Evolutionary conservation across 192 early-diverging fungal species (phyloP).

Genomic region (Coemansia sp.): DNA sequence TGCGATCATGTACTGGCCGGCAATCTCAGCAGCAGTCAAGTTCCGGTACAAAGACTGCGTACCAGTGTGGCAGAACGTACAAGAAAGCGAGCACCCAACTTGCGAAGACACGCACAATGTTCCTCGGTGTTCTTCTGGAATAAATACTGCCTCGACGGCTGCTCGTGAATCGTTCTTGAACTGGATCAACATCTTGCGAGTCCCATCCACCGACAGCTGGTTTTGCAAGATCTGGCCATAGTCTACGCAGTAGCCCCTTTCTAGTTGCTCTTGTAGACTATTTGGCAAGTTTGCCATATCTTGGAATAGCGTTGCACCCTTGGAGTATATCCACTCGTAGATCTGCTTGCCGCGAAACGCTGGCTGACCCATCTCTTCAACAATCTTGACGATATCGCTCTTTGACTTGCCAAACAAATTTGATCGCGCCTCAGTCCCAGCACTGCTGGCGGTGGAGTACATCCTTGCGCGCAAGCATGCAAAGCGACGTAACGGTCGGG

Average conservation of each 20-base stretch:
- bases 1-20: constrained; percentile 70
- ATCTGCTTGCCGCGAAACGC: constrained; percentile 43
- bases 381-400: constrained; percentile 16
- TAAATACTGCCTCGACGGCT: constrained; percentile 77
- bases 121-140: constrained; percentile 65
- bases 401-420: constrained; percentile 46
- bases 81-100: constrained; percentile 84
- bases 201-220: constrained; percentile 61
- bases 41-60: constrained; percentile 83
- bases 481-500: not conserved
- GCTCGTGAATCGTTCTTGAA: constrained; percentile 60
- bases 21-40: constrained; percentile 71
- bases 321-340: constrained; percentile 46
- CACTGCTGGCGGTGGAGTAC: not conserved
- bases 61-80: constrained; percentile 90
- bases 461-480: not conserved
- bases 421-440: not conserved
- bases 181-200: constrained; percentile 66
- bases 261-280: constrained; percentile 54
- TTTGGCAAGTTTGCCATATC: constrained; percentile 69
- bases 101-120: constrained; percentile 85
- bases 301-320: constrained; percentile 63
- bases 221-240: constrained; percentile 61
- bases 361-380: constrained; percentile 9
- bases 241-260: constrained; percentile 57